Conservation (phyloP, 2,329 filamentous ascomycete species). For the Plectosphaerella cucumerina region DNA sequence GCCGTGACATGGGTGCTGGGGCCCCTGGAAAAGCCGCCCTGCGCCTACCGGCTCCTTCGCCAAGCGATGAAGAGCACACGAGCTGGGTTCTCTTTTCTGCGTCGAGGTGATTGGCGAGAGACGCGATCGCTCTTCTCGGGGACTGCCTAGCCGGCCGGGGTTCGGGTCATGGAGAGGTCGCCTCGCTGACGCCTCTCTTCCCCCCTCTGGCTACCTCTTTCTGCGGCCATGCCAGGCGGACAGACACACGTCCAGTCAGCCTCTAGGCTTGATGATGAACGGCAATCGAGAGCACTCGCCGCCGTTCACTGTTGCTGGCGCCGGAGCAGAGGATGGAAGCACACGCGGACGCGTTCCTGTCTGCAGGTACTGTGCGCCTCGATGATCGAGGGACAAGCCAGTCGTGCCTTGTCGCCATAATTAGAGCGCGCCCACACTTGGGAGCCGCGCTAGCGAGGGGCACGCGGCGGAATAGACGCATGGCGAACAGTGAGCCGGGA, state of each 20-base stretch:
- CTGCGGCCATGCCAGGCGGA: background rate
- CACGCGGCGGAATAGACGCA: background rate
- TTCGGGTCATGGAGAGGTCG: too few species aligned
- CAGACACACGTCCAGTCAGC: too few species aligned
- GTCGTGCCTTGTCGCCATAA: background rate
- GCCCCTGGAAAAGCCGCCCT: background rate
- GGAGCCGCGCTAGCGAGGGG: background rate
- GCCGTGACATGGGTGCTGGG: conserved; percentile 2
- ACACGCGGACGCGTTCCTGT: too few species aligned
- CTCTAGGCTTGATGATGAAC: too few species aligned
- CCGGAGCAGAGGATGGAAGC: too few species aligned
- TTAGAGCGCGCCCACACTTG: background rate
- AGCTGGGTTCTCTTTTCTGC: background rate
- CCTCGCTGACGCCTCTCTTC: background rate
- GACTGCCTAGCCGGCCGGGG: too few species aligned
- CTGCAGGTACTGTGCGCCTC: too few species aligned
- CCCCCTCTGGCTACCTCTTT: background rate
- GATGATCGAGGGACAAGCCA: too few species aligned
- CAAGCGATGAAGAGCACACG: background rate
- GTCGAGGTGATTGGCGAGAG: background rate
- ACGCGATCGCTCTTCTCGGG: too few species aligned
- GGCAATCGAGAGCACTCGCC: too few species aligned
- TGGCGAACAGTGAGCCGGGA: background rate
- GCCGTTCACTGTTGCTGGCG: too few species aligned
- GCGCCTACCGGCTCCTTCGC: background rate